phyloP scores from a whole-genome alignment of 2,329 filamentous ascomycete species.

The Aspergillus felis region DNA sequence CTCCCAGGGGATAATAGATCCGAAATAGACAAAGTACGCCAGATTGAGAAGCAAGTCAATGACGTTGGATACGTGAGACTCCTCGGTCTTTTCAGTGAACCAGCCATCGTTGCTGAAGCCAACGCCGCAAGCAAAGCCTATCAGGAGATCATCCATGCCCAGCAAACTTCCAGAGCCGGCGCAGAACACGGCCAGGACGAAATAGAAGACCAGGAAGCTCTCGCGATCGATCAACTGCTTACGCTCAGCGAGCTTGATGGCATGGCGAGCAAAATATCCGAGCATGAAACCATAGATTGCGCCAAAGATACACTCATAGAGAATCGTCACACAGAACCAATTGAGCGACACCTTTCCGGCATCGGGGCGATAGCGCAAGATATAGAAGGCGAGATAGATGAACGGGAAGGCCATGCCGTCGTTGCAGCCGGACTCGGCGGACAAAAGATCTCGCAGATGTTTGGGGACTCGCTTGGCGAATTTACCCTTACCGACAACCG shows the following conservation, averaged over 20 bases:
- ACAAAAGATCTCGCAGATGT: conserved; percentile 91
- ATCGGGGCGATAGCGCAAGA: conserved; percentile 74
- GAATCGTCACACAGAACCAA: conserved; percentile 83
- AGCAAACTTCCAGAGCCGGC: conserved; percentile 89
- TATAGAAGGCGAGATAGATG: conserved; percentile 85
- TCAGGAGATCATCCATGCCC: conserved; percentile 87
- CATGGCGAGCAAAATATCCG: conserved; percentile 85
- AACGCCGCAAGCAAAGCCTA: conserved; percentile 94
- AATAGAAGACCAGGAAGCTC: conserved; percentile 98
- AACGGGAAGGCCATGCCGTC: conserved; percentile 99
- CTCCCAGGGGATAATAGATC: conserved; percentile 94
- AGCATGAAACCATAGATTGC: conserved; percentile 81
- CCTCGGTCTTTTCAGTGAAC: conserved; percentile 97
- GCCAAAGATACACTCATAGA: conserved; percentile 95
- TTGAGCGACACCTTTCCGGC: conserved; percentile 69
- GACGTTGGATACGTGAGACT: conserved; percentile 98
- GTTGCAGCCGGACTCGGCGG: conserved; percentile 96
- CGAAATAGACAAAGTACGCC: conserved; percentile 96
- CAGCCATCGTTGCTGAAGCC: conserved; percentile 99
- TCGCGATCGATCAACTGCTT: conserved; percentile 87
- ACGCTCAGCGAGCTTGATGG: conserved; percentile 82
- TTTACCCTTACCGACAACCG: conserved; percentile 97
- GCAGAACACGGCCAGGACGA: conserved; percentile 91
- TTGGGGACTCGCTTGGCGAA: conserved; percentile 97
- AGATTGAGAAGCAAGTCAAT: conserved; percentile 96